Evolutionary conservation across 2,329 filamentous ascomycete species (phyloP), one percentile per base, ranked within the genome.

Genomic region (Plenodomus tracheiphilus): DNA sequence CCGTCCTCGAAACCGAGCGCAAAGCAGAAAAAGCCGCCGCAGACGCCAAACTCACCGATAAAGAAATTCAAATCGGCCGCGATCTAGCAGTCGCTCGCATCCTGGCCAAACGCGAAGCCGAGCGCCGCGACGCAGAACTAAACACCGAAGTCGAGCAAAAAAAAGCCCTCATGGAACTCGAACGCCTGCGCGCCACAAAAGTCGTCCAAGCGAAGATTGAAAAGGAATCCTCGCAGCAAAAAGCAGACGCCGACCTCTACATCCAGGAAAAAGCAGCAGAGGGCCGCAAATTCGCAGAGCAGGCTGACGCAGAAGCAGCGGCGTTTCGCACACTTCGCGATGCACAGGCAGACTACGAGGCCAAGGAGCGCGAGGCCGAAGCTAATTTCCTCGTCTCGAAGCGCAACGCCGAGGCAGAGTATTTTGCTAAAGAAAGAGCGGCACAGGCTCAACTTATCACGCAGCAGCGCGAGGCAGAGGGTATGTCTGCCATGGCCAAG

Each of bases 1-100:
- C 89, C 1, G 88, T 94, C 1, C 82, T 89, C 52, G 91, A 93
- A 76, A 94, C 90, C 0, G 85, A 93, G 68, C 85, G 89, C 41
- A 91, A 93, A 67, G 86, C 87, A 39, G 89, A 94, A 74, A 89
- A 90, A 53, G 88, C 89, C 2, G 75, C 82, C 39, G 91, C 91
- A 37, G 89, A 94, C 67, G 88, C 89, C 10, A 85, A 85, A 46
- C 82, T 95, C 44, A 82, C 85, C 32, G 89, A 86, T 16, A 81
- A 84, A 58, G 85, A 91, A 72, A 87, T 89, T 1, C 81, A 82
- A 43, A 85, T 94, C 49, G 81, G 84, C 58, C 83, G 87, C 30
- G 86, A 90, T 54, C 85, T 94, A 41, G 85, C 90, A 41, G 84
- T 95, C 46, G 85, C 87, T 21, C 84, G 86, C 41, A 89, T 95